Conservation (phyloP, 2,329 filamentous ascomycete genomes). For the Ceratocystis albifundus region DNA sequence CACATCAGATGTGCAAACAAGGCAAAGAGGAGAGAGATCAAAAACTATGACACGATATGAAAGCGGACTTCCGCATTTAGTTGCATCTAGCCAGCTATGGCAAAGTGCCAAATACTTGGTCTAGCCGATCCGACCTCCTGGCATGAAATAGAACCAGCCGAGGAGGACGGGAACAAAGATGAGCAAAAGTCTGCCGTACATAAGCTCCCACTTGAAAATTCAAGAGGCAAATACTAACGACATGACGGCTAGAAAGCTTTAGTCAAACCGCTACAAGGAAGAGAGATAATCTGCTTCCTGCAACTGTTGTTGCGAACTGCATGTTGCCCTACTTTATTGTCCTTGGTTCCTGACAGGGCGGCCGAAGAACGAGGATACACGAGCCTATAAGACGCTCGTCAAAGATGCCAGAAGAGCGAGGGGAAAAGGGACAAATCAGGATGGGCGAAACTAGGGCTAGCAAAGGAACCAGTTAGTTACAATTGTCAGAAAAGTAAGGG, state of each 20-base stretch:
- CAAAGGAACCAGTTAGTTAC: not conserved
- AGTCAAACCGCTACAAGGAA: not conserved
- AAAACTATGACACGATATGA: not conserved
- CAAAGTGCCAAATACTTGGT: not conserved
- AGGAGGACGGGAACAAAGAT: not conserved
- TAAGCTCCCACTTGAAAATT: not conserved
- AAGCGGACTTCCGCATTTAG: slow-evolving; percentile 1
- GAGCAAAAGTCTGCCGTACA: not conserved
- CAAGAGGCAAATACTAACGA: not conserved
- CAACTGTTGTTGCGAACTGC: not conserved
- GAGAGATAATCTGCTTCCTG: not conserved
- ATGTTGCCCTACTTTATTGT: not conserved
- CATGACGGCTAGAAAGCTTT: not conserved
- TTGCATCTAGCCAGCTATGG: not conserved
- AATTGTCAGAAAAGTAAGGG: not conserved
- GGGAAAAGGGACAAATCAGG: not conserved
- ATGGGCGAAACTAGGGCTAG: not conserved
- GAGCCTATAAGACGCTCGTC: not conserved
- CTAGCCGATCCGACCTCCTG: too few relatives aligned
- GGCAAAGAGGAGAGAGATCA: not conserved
- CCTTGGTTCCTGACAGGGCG: slow-evolving; percentile 3
- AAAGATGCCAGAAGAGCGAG: not conserved
- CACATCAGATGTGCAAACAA: not conserved
- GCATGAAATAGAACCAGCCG: not conserved
- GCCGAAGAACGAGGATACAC: not conserved